A percentile compares a stretch with the other conserved stretches of the same genome.
Conservation (phyloP, 1,284 basidiomycete genomes). For the Melampsora medusae region DNA sequence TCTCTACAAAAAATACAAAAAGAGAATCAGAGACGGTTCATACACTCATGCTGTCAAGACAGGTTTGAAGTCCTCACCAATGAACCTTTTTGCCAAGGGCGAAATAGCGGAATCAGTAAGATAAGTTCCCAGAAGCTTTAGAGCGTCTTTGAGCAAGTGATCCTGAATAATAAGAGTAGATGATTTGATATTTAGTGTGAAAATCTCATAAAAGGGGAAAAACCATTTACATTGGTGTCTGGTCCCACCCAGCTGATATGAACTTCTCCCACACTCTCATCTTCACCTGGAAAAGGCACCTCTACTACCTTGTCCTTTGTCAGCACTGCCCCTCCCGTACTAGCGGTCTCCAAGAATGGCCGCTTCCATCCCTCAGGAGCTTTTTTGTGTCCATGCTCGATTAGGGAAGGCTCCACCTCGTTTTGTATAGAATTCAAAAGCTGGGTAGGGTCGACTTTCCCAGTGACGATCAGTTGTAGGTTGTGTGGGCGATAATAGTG, state of each 20-base stretch:
- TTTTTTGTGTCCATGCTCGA: constrained; percentile 68
- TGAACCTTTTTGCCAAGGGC: constrained; percentile 43
- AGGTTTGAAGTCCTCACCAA: constrained; percentile 18
- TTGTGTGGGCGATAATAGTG: constrained; percentile 95
- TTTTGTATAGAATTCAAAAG: constrained; percentile 72
- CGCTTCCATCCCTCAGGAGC: constrained; percentile 83
- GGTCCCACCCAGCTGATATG: constrained; percentile 78
- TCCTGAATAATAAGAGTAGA: constrained; percentile 17
- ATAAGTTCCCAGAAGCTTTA: constrained; percentile 48
- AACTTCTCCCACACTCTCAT: constrained; percentile 90
- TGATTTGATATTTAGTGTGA: background rate
- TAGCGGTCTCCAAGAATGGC: constrained; percentile 86
- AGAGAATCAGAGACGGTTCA: constrained; percentile 50
- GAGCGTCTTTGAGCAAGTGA: constrained; percentile 26
- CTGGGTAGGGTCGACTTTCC: constrained; percentile 61
- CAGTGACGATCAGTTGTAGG: constrained; percentile 75
- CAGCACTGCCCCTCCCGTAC: constrained; percentile 66
- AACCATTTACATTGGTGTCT: constrained; percentile 65
- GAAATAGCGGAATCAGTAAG: constrained; percentile 51
- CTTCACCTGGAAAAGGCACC: constrained; percentile 95
- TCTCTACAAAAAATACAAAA: constrained; percentile 94
- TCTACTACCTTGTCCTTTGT: constrained; percentile 63
- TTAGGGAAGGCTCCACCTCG: constrained; percentile 75
- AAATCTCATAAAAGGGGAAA: too few relatives aligned
- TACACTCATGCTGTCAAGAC: background rate